phyloP scores from a whole-genome alignment of 345 rosid species.

The Hevea brasiliensis region DNA sequence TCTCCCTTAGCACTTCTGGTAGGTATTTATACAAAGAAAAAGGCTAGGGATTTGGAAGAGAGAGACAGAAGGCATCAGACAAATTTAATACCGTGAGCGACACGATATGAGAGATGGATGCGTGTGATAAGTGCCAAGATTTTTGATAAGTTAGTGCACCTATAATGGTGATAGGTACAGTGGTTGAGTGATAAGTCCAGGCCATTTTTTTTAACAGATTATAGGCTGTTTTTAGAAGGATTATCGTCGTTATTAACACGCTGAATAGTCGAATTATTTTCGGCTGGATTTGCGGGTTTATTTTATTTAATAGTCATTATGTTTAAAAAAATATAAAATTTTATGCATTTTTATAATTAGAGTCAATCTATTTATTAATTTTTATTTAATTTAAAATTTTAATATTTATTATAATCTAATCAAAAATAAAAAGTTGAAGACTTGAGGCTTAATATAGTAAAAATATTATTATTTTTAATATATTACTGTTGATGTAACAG shows the following conservation, averaged over 20 bases:
- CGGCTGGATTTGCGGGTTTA: constrained; percentile 22
- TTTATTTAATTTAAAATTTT: no score
- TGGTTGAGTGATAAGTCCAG: fast-evolving
- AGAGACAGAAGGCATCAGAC: constrained; percentile 32
- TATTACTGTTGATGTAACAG: no score
- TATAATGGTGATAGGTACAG: background rate
- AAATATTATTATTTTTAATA: no score
- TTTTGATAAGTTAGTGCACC: fast-evolving
- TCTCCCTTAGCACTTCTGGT: constrained; percentile 25
- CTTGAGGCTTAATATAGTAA: no score
- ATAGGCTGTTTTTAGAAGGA: no score
- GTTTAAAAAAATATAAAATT: no score
- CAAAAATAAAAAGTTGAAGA: no score
- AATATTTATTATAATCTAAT: no score
- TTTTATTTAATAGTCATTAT: background rate
- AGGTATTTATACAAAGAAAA: constrained; percentile 47
- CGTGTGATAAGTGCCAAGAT: background rate
- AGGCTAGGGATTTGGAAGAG: constrained; percentile 50
- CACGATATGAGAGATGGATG: constrained; percentile 36
- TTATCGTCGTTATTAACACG: constrained; percentile 12
- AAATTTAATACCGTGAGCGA: constrained; percentile 40
- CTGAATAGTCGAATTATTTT: constrained; percentile 6
- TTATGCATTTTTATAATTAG: no score
- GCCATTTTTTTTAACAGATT: no score
- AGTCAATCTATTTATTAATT: no score